phyloP scores from a whole-genome alignment of 192 early-diverging fungal species.

The Pilaira anomala region DNA sequence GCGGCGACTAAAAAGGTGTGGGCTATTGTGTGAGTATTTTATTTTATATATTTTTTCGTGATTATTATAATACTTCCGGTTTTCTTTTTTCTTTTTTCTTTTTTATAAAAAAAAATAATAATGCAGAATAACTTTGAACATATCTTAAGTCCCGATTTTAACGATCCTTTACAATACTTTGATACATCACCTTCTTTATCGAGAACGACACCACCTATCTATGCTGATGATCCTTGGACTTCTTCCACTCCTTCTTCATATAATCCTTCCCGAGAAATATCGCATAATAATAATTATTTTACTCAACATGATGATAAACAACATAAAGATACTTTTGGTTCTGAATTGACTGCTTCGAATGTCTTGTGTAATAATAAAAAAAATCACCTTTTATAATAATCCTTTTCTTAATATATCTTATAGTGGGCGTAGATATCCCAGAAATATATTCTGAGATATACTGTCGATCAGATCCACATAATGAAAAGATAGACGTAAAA shows the following conservation, averaged over 20 bases:
- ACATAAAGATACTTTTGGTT: not conserved
- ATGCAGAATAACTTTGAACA: conserved; percentile 5
- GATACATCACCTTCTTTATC: not conserved
- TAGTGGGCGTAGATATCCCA: conserved; percentile 47
- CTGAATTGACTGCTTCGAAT: conserved; percentile 1
- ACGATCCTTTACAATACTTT: conserved; percentile 1
- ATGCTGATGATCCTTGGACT: conserved; percentile 16
- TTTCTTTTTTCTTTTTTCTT: conserved; percentile 8
- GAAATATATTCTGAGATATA: conserved; percentile 48
- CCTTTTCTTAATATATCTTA: not conserved
- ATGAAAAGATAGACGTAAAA: conserved; percentile 41
- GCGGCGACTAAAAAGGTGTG: not conserved
- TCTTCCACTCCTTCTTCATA: not conserved
- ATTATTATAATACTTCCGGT: conserved; percentile 5
- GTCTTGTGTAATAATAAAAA: not conserved
- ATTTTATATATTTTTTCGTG: not conserved
- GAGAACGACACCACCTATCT: not conserved
- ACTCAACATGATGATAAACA: not conserved
- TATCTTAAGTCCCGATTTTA: conserved; percentile 6
- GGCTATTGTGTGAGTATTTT: not conserved
- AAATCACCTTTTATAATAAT: not conserved
- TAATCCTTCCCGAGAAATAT: not conserved
- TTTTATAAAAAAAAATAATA: conserved; percentile 1
- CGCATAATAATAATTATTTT: too few species aligned
- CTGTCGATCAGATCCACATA: conserved; percentile 38